phyloP scores from a whole-genome alignment of 2,329 filamentous ascomycete species.

The Sarocladium oryzae region DNA sequence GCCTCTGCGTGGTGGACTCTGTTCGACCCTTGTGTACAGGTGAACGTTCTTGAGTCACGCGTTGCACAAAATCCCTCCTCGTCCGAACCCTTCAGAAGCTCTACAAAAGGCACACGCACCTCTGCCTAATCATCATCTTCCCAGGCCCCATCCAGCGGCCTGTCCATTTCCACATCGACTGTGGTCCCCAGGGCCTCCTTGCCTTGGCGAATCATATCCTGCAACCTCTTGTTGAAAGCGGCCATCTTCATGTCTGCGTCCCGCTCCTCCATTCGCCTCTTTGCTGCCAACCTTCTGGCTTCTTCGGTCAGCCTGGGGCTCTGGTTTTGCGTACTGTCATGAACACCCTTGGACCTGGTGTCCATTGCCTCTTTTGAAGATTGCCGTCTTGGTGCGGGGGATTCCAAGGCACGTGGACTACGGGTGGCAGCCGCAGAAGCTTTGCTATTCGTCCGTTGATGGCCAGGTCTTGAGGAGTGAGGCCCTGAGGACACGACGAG shows the following conservation, averaged over 20 bases:
- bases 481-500: background rate
- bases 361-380: background rate
- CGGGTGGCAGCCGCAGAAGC: constrained; percentile 34
- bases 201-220: constrained; percentile 84
- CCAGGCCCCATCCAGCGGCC: constrained; percentile 26
- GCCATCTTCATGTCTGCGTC: constrained; percentile 75
- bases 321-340: constrained; percentile 14
- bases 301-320: constrained; percentile 55
- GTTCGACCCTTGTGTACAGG: no score
- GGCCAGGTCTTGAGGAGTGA: constrained; percentile 13
- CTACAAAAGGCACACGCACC: no score
- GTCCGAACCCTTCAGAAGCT: no score
- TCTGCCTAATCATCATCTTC: constrained; percentile 31
- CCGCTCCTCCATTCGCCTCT: constrained; percentile 64
- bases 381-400: background rate
- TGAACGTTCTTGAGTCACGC: no score
- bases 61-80: no score
- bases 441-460: constrained; percentile 40
- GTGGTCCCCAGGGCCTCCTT: constrained; percentile 76
- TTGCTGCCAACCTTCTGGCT: constrained; percentile 66
- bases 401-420: constrained; percentile 11
- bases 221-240: constrained; percentile 70
- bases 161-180: constrained; percentile 53
- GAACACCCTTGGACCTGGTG: background rate
- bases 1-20: no score